Evolutionary conservation across 208 protist genomes (phyloP).

Genomic region (Acanthamoeba royreba): DNA sequence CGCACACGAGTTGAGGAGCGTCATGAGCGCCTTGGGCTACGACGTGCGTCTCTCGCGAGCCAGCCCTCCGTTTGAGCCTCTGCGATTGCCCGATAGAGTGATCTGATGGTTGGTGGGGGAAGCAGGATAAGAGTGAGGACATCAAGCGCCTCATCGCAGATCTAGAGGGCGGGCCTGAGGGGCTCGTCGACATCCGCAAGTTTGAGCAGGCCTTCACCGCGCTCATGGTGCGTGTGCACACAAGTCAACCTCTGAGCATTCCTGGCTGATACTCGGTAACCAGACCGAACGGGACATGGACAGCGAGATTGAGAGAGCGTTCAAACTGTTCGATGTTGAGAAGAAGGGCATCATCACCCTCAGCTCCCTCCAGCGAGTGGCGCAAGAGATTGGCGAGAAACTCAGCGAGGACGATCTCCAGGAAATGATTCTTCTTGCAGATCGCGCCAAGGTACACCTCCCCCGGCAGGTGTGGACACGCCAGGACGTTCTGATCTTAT

Average conservation of each 20-base stretch:
- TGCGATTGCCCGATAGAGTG: no score
- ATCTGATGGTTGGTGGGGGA: no score
- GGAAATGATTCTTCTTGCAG: not conserved
- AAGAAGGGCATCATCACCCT: not conserved
- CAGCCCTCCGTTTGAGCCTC: no score
- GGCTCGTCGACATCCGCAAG: not conserved
- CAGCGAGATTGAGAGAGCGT: not conserved
- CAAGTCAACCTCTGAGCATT: not conserved
- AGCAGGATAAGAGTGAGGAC: not conserved
- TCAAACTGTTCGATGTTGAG: not conserved
- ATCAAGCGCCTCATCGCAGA: not conserved
- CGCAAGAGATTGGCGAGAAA: not conserved
- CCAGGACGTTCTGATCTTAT: not conserved
- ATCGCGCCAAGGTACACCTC: not conserved
- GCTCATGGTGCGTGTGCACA: not conserved
- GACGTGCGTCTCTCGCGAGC: not conserved
- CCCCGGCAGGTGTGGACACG: not conserved
- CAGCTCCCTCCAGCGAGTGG: not conserved
- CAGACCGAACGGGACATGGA: not conserved
- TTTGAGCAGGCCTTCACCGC: not conserved
- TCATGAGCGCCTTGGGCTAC: not conserved
- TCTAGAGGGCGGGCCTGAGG: not conserved
- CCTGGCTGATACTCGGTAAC: not conserved
- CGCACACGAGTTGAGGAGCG: not conserved
- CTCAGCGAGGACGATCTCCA: not conserved